Evolutionary conservation across 1,284 basidiomycete species (phyloP), one percentile per base, ranked within the genome.

Genomic region (Boletus putidus): DNA sequence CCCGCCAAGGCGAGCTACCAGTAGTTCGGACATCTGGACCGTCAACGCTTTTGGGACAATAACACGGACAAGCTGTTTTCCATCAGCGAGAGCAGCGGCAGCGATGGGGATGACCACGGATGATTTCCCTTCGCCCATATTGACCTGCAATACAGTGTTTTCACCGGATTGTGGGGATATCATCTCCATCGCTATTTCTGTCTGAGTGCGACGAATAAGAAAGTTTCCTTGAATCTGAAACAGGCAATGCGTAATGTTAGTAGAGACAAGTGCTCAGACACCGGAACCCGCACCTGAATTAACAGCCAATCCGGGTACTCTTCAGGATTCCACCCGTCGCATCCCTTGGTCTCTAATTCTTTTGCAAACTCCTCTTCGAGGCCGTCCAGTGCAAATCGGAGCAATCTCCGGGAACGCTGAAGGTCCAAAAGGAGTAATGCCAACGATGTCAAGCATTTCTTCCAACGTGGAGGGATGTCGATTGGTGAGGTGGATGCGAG

Each of bases 11-110:
- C 79, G 75, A 27, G 74, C 69, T 9, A 75, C 73, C 4, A 84
- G 74, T 4, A 81, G 59, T 15, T 78, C 72, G 61, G 82, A 83
- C 80, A 81, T 84, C 56, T 79, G 77, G 0, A 52, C 52, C 1
- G 66, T 65, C 9, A 79, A 67, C 0, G 77, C 68, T 53, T 82
- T 83, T 21, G 81, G 73, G n/a, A 81, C 77, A 6, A 83, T 65
- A 6, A 84, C 76, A 21, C 82, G 75, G 15, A 78, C 76, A 10
- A 84, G 70, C n/a, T 69, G 76, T 4, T 69, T 49, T 1, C 77
- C 74, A 60, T 82, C 68, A 0, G 82, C 78, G 7, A 83, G 67
- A n/a, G 73, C 63, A 0, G 76, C 66, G 0, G 77, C 69, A 25
- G 75, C 70, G 25, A 84, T 69, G 4, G 82, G 81, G 2, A 80